A percentile compares a stretch with the other conserved stretches of the same genome.
Conservation (phyloP, 208 protist species). For the Trypanosoma theileri region DNA sequence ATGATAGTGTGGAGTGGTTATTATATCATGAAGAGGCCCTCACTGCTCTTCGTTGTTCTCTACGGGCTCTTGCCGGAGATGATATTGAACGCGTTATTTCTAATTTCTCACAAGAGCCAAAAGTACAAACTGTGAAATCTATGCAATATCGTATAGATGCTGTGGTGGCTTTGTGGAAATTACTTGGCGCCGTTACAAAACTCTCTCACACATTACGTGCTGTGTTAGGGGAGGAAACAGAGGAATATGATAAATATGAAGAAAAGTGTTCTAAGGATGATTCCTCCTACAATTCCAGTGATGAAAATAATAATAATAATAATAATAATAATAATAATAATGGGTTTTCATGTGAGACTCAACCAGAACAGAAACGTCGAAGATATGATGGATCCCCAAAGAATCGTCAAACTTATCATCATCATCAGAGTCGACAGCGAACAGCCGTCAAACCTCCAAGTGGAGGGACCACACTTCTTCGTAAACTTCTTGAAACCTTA, state of each 20-base stretch:
- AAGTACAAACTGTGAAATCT: slow-evolving; percentile 19
- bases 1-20: slow-evolving; percentile 78
- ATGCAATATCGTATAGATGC: slow-evolving; percentile 31
- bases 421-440: not conserved
- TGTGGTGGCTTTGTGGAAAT: slow-evolving; percentile 25
- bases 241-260: not conserved
- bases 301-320: not conserved
- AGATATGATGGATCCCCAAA: not conserved
- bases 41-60: slow-evolving; percentile 17
- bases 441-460: too few relatives aligned
- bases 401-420: not conserved
- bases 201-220: slow-evolving; percentile 5
- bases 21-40: slow-evolving; percentile 33
- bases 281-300: not conserved
- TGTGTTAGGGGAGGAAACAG: not conserved
- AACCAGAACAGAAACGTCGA: not conserved
- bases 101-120: slow-evolving; percentile 31
- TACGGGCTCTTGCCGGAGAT: slow-evolving; percentile 15
- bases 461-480: slow-evolving; percentile 30
- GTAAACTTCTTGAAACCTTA: slow-evolving; percentile 45
- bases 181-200: slow-evolving; percentile 16
- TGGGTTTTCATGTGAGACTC: not conserved
- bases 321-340: slow-evolving; percentile 1
- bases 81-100: slow-evolving; percentile 31
- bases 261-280: not conserved